phyloP scores from a whole-genome alignment of 176 grass and related monocot species.

The Carex pumila region DNA sequence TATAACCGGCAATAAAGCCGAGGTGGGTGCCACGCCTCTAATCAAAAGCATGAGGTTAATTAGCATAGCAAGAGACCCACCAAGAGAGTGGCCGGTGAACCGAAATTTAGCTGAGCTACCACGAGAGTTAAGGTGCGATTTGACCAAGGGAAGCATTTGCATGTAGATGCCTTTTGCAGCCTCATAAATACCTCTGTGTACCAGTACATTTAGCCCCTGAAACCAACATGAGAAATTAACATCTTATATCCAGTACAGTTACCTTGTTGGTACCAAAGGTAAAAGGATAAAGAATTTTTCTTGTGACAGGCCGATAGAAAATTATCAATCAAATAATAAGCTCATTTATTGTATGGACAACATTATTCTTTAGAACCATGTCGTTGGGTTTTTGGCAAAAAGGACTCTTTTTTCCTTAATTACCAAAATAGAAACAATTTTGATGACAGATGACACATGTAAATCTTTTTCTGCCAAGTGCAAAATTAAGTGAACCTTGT shows the following conservation, averaged over 20 bases:
- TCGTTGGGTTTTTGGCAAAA: too few relatives aligned
- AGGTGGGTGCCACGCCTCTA: constrained; percentile 34
- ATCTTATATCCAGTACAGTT: background rate
- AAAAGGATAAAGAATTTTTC: background rate
- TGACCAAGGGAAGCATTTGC: constrained; percentile 77
- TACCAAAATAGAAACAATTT: too few relatives aligned
- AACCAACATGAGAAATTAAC: background rate
- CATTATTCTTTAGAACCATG: background rate
- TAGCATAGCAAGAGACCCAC: constrained; percentile 67
- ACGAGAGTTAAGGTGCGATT: constrained; percentile 37
- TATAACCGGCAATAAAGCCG: constrained; percentile 62
- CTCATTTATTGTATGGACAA: background rate
- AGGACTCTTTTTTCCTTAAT: too few relatives aligned
- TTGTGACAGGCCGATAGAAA: background rate
- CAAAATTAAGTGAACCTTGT: too few relatives aligned
- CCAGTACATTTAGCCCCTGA: constrained; percentile 66
- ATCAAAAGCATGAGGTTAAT: constrained; percentile 87
- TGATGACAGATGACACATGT: too few relatives aligned
- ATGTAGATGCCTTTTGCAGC: constrained; percentile 87
- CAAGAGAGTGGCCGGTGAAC: constrained; percentile 92
- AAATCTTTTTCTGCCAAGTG: too few relatives aligned
- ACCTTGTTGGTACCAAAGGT: background rate
- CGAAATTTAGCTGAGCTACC: constrained; percentile 42
- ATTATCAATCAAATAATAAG: background rate
- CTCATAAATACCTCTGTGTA: constrained; percentile 93